Base-by-base conservation (phyloP, 805 yeast species). In the Starmerella geochares region DNA sequence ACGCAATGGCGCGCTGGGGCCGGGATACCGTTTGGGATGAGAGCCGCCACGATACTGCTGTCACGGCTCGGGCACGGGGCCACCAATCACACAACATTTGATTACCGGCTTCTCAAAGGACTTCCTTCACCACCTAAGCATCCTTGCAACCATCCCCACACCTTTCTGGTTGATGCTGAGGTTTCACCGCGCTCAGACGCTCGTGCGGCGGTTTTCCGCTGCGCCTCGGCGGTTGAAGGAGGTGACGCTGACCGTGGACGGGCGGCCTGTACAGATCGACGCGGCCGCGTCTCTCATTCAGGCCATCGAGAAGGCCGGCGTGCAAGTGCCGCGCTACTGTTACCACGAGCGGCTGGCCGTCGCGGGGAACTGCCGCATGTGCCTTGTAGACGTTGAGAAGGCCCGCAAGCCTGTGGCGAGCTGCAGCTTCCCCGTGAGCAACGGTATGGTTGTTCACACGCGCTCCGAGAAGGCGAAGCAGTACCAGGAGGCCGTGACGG, bases 321-420 rank as follows among this genome's bases (percentile, higher is more conserved):
- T 84, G 38, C 74, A 81, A 52, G 81, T 86, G 46, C 95, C 95
- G 37, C 77, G 95, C 58, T 86, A 86, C 72, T 86, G 95, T 70
- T 86, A 83, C 74, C 95, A 86, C 68, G 95, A 86, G 62, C 84
- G 85, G 67, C 75, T 86, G 57, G 88, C 94, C 31, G 77, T 85
- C 63, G 95, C 95, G 11, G 95, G 95, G 64, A 86, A 85, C 71
- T 85, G 95, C 68, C 81, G 95, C 68, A 85, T 85, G 95, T 85
- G 95, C 65, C 76, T 85, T 27, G 95, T 85, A 43, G 95, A 85
- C 62, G 83, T 86, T 49, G 94, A 86, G 69, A 78, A 83, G 65
- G 86, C 90, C 60, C 94, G 94, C 49, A 85, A 85, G 67, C 78
- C 87, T 63, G 84, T 85, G 56, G 94, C 95, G 2, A 82, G 94